Base-by-base conservation (phyloP, 306 rosid species). In the Cucumis cinereus region DNA sequence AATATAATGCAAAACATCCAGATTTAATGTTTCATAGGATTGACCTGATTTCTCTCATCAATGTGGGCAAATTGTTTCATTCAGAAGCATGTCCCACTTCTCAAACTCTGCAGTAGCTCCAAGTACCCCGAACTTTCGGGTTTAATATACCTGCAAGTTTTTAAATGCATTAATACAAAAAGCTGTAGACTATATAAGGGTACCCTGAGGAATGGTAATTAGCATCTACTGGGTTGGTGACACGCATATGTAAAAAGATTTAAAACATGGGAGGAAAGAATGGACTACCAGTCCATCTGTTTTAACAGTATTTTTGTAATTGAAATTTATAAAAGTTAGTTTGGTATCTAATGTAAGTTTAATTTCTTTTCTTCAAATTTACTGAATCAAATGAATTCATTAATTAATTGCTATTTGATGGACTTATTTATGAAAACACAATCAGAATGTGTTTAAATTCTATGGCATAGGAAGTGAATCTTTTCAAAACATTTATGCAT, bases 51-150 rank as follows among this genome's bases (percentile, higher is more conserved):
- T 15, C 38, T 22, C 56, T 23, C 74, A 69, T 43, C 56, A 24
- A 40, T 41, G 56, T 50, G 23, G 14, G 33, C 49, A 26, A 41
- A 11, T 11, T 49, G 14, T 20, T 74, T 40, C 22, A 33, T 35
- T 58, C 61, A 91, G 13, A 96, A 86, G 76, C 85, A 93, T 43
- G 85, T 86, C 45, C 94, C 91, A 55, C 79, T 74, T 78, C 81
- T 91, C 82, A 93, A 77, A 87, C 97, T 88, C 54, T 84, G 86
- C 19, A 93, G 79, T 11, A 93, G 86, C 79, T 90, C 89, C 88
- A 93, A 79, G 82, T 93, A 91, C 77, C 97, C 89, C 36, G 64
- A 77, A 83, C 75, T 53, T 74, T 90, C 94, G 11, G 96, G 96
- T 17, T 61, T 72, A 63, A 90, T 83, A 82, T 85, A 90, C 79